phyloP scores from a whole-genome alignment of 352 stramenopile genomes.

The Globisporangium middletonii region DNA sequence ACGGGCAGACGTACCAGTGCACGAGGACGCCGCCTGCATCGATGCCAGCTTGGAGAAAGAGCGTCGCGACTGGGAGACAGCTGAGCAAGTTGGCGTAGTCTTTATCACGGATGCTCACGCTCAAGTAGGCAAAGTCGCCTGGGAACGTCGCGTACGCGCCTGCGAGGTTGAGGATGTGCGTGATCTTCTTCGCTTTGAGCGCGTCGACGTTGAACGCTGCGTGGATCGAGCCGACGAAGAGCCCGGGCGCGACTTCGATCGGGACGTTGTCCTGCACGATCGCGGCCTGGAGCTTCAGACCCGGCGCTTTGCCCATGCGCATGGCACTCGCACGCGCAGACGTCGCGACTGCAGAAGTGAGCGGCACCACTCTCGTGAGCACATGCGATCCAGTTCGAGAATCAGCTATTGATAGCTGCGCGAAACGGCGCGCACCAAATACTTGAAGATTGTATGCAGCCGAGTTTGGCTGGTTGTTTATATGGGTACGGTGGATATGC shows the following conservation, averaged over 20 bases:
- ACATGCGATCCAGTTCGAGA: too few species aligned
- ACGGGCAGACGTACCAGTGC: constrained; percentile 44
- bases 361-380: background rate
- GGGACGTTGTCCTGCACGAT: constrained; percentile 86
- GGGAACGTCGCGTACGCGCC: constrained; percentile 85
- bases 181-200: constrained; percentile 68
- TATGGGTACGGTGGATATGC: too few species aligned
- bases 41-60: constrained; percentile 80
- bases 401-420: too few species aligned
- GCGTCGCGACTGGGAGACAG: constrained; percentile 60
- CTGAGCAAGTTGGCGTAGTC: constrained; percentile 87
- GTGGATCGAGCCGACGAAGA: constrained; percentile 87
- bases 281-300: constrained; percentile 51
- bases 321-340: background rate
- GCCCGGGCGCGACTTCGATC: constrained; percentile 43
- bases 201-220: constrained; percentile 83
- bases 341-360: background rate
- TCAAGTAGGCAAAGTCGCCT: constrained; percentile 86
- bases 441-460: too few species aligned
- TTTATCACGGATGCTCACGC: constrained; percentile 86
- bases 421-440: too few species aligned
- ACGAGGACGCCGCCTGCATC: constrained; percentile 66
- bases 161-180: constrained; percentile 84
- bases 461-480: too few species aligned
- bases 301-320: constrained; percentile 49